Percentiles rank a stretch among this genome's conserved stretches.
Evolutionary conservation across 129 eudicot species (phyloP).

Genomic region (Artemisia tridentata): DNA sequence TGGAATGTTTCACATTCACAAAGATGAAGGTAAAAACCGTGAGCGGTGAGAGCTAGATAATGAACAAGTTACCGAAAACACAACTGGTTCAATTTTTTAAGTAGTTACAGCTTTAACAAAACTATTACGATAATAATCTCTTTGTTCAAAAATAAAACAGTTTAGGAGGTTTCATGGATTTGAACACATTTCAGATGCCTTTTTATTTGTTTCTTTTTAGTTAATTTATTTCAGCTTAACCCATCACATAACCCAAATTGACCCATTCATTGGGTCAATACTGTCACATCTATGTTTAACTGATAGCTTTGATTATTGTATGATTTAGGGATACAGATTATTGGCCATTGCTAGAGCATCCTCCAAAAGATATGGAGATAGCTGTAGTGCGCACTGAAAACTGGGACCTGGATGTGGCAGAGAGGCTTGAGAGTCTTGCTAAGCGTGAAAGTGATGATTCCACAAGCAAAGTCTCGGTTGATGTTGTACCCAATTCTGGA

Average conservation of each 20-base stretch:
- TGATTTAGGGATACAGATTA: conserved; percentile 54
- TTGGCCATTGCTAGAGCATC: conserved; percentile 60
- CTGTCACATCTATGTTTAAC: not conserved
- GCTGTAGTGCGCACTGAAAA: conserved; percentile 70
- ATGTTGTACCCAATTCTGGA: conserved; percentile 65
- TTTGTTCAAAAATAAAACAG: not conserved
- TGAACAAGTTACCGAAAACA: not conserved
- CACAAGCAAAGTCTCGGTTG: conserved; percentile 50
- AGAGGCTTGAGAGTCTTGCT: conserved; percentile 54
- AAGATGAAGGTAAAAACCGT: not conserved
- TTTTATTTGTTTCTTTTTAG: not conserved
- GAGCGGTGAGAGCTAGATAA: not conserved
- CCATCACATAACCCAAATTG: not conserved
- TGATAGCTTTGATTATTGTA: not conserved
- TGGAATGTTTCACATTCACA: not conserved
- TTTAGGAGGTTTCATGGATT: not conserved
- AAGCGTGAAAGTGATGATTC: conserved; percentile 28
- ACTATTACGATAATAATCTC: not conserved
- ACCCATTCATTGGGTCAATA: not conserved
- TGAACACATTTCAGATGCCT: not conserved
- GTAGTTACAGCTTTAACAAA: not conserved
- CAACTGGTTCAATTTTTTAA: not conserved
- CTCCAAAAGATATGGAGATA: conserved; percentile 70
- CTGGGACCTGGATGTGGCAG: conserved; percentile 53
- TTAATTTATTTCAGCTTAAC: not conserved